Percentiles rank a stretch among this genome's conserved stretches.
Conservation (phyloP, 345 rosid species). For the Angophora floribunda region DNA sequence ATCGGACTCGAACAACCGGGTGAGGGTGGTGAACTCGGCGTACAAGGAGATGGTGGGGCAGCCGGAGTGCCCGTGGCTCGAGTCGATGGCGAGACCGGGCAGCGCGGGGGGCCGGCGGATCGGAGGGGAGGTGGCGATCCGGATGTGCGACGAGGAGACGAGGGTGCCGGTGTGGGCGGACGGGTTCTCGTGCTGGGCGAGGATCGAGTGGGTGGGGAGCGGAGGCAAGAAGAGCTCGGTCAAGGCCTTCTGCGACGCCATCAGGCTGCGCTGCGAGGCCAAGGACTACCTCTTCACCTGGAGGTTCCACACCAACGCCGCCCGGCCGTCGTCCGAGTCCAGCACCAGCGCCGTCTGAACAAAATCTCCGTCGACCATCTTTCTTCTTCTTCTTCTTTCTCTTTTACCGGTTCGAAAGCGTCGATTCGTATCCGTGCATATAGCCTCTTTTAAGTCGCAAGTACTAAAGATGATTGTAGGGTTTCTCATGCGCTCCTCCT, state of each 20-base stretch:
- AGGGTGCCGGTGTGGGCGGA: conserved; percentile 24
- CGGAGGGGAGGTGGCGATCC: conserved; percentile 70
- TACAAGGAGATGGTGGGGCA: conserved; percentile 96
- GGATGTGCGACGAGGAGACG: conserved; percentile 20
- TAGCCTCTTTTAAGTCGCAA: not conserved
- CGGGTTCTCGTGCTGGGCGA: conserved; percentile 87
- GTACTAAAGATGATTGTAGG: not conserved
- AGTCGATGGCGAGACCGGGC: conserved; percentile 28
- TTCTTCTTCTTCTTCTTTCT: not conserved
- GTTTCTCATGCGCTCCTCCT: not conserved
- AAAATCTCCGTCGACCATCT: not conserved
- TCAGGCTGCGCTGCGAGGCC: conserved; percentile 42
- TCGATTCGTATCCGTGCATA: not conserved
- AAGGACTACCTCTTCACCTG: conserved; percentile 65
- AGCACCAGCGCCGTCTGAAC: conserved; percentile 5
- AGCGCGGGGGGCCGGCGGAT: conserved; percentile 38
- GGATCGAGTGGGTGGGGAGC: conserved; percentile 66
- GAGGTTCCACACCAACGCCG: conserved; percentile 58
- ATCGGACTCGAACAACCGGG: conserved; percentile 68
- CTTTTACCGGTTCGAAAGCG: not conserved
- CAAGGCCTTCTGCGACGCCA: conserved; percentile 64
- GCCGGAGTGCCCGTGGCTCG: conserved; percentile 92
- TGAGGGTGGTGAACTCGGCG: conserved; percentile 79
- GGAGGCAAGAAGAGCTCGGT: conserved; percentile 36
- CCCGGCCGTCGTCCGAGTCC: conserved; percentile 4